phyloP scores from a whole-genome alignment of 768 basidiomycete genomes.

The Dendrothele bispora region DNA sequence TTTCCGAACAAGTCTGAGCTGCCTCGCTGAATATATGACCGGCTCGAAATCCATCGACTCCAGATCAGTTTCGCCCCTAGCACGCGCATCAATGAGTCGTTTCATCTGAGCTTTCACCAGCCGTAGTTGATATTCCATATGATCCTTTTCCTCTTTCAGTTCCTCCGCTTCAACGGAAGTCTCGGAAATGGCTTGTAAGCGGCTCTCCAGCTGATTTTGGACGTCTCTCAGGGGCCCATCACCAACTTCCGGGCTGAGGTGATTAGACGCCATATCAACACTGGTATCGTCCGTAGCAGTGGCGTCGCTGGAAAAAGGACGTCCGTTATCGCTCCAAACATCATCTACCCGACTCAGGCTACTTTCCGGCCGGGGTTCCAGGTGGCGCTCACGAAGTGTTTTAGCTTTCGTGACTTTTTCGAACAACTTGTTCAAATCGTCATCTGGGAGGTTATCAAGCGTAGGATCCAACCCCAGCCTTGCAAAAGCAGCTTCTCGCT shows the following conservation, averaged over 20 bases:
- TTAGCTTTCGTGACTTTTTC: slow-evolving; percentile 94
- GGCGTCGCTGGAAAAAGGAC: slow-evolving; percentile 74
- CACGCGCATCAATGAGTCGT: slow-evolving; percentile 72
- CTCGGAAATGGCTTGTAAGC: slow-evolving; percentile 58
- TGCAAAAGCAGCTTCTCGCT: slow-evolving; percentile 89
- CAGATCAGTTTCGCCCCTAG: slow-evolving; percentile 72
- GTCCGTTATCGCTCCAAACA: slow-evolving; percentile 86
- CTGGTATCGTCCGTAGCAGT: slow-evolving; percentile 91
- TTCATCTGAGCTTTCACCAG: slow-evolving; percentile 82
- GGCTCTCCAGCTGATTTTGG: slow-evolving; percentile 74
- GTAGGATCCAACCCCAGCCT: slow-evolving; percentile 85
- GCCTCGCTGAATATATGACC: slow-evolving; percentile 77
- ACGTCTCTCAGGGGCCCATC: slow-evolving; percentile 66
- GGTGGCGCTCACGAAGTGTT: slow-evolving; percentile 78
- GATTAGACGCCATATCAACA: slow-evolving; percentile 61
- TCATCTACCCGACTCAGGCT: slow-evolving; percentile 86
- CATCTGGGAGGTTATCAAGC: slow-evolving; percentile 90
- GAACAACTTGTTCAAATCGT: slow-evolving; percentile 90
- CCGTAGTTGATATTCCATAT: slow-evolving; percentile 87
- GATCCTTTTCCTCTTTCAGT: slow-evolving; percentile 85
- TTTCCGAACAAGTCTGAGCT: slow-evolving; percentile 79
- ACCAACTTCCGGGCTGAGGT: slow-evolving; percentile 62
- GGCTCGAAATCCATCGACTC: slow-evolving; percentile 72
- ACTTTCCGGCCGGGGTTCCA: slow-evolving; percentile 84
- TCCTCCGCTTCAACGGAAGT: slow-evolving; percentile 74